phyloP scores from a whole-genome alignment of 129 eudicot species.

The Pittosporum tobira region DNA sequence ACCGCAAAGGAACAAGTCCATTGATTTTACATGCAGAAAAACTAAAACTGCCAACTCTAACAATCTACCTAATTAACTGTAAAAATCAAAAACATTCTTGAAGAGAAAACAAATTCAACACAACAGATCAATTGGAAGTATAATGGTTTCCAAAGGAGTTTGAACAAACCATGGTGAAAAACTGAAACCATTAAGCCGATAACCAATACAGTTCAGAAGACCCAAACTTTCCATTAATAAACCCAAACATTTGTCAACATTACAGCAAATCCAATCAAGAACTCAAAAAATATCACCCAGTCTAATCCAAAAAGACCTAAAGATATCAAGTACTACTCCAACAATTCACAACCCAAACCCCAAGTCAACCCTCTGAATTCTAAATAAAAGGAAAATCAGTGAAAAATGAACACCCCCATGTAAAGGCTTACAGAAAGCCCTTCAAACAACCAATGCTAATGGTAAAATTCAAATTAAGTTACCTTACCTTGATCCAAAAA shows the following conservation, averaged over 20 bases:
- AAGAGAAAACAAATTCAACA: neutral
- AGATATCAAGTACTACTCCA: neutral
- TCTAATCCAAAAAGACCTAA: constrained; percentile 7
- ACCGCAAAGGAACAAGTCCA: too few relatives aligned
- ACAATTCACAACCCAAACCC: constrained; percentile 7
- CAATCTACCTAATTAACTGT: too few relatives aligned
- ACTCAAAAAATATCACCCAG: neutral
- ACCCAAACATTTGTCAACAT: neutral
- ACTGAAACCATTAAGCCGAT: neutral
- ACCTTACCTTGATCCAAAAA: constrained; percentile 40
- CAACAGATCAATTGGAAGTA: neutral
- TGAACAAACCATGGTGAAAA: neutral
- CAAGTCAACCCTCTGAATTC: constrained; percentile 2
- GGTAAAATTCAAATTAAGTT: neutral
- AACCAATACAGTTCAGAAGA: constrained; percentile 2
- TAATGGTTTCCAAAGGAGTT: neutral
- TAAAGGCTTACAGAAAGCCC: neutral
- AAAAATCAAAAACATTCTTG: too few relatives aligned
- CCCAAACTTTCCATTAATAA: neutral
- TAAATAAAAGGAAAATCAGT: neutral
- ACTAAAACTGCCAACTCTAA: constrained; percentile 2
- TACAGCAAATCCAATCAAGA: neutral
- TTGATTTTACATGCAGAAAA: neutral
- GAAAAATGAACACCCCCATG: neutral
- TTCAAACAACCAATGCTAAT: neutral